Evolutionary conservation across 2,329 filamentous ascomycete genomes (phyloP).

Genomic region (Claviceps spartinae): DNA sequence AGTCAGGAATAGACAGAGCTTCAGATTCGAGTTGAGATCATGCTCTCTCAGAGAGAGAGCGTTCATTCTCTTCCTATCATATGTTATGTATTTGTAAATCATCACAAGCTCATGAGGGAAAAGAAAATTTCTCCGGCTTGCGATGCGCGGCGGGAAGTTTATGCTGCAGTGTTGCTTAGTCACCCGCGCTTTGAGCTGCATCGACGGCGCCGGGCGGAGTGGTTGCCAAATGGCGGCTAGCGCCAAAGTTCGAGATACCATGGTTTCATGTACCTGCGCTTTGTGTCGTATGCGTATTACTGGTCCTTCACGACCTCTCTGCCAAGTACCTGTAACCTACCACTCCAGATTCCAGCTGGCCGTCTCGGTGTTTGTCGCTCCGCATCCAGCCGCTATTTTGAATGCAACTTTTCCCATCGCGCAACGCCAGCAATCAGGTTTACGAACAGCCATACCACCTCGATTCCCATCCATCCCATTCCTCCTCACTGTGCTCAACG

Average conservation of each 20-base stretch:
- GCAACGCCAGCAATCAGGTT: slow-evolving; percentile 1
- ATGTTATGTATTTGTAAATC: slow-evolving; percentile 37
- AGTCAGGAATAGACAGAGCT: slow-evolving; percentile 22
- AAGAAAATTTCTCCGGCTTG: slow-evolving; percentile 7
- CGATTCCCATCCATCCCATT: background rate
- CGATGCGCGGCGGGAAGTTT: background rate
- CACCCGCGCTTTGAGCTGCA: background rate
- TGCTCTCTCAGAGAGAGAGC: slow-evolving; percentile 36
- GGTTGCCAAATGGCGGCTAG: background rate
- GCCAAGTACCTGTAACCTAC: slow-evolving; percentile 1
- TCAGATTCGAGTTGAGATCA: slow-evolving; percentile 55
- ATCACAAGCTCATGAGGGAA: slow-evolving; percentile 41
- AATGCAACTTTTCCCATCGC: slow-evolving; percentile 2
- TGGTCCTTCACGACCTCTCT: background rate
- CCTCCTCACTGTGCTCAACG: background rate
- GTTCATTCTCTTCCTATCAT: slow-evolving; percentile 61
- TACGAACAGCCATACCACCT: background rate
- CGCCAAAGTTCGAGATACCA: background rate
- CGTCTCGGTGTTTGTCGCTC: background rate
- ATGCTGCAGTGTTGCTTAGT: background rate
- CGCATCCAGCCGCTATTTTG: slow-evolving; percentile 1
- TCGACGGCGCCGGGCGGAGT: background rate
- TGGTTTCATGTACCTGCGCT: background rate
- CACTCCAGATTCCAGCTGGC: background rate
- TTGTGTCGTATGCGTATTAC: background rate